phyloP scores from a whole-genome alignment of 164 flowering plant species.

The Nymphaea colorata region DNA sequence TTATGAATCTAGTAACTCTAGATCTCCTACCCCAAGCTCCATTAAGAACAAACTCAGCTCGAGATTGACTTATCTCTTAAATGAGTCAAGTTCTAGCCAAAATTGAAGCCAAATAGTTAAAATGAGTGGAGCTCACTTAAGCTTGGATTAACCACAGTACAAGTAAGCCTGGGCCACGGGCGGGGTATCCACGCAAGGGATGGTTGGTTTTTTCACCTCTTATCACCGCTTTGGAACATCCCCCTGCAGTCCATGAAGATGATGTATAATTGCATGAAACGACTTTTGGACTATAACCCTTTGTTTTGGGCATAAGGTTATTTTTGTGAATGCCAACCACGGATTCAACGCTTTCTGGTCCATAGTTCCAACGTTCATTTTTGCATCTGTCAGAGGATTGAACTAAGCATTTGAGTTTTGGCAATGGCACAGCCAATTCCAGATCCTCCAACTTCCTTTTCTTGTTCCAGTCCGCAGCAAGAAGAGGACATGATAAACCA shows the following conservation, averaged over 20 bases:
- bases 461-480: conserved; percentile 20
- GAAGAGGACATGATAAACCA: neutral
- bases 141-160: too few relatives aligned
- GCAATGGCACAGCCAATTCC: conserved; percentile 30
- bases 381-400: conserved; percentile 8
- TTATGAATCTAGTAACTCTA: too few relatives aligned
- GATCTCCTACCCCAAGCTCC: too few relatives aligned
- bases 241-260: neutral
- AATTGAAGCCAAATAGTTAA: too few relatives aligned
- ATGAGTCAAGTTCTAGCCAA: too few relatives aligned
- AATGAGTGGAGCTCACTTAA: too few relatives aligned
- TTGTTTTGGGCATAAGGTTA: neutral
- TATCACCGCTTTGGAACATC: neutral
- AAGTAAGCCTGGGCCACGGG: too few relatives aligned
- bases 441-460: conserved; percentile 54
- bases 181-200: too few relatives aligned
- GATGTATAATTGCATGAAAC: too few relatives aligned
- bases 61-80: too few relatives aligned
- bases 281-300: neutral
- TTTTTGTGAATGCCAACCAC: neutral
- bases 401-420: conserved; percentile 38
- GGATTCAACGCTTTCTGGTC: neutral
- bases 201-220: too few relatives aligned
- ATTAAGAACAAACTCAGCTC: too few relatives aligned
- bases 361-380: neutral